Evolutionary conservation across 306 rosid species (phyloP), one percentile per base, ranked within the genome.

Genomic region (Cajanus cajan): DNA sequence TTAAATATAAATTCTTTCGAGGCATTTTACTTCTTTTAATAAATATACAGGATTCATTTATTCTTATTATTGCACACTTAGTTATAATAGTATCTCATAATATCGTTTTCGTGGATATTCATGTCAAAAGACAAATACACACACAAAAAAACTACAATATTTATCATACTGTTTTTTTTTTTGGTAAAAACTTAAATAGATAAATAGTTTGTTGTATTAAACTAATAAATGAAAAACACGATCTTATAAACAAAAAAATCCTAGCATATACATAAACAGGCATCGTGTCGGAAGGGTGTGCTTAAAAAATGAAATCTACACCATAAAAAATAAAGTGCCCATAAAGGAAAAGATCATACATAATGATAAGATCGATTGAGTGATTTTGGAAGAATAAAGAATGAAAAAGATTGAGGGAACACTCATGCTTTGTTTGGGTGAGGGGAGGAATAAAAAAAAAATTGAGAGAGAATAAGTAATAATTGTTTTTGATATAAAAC

Each of bases 231-330:
- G 16, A 12, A 51, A 59, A 51, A 14, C 0, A 54, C 1, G 8
- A 16, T 31, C 8, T 54, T 25, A 13, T 1, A 36, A 16, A 45
- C 31, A 22, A 40, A 6, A 54, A 73, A 40, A 65, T 73, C 70
- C 4, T 41, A 55, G n/a, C 70, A 21, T 68, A 55, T n/a, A n/a
- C n/a, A n/a, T 21, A 45, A 70, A 78, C 31, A 79, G 59, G 71
- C 10, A 70, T 34, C 9, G 8, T 68, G 62, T 70, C 63, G 37
- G 72, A 70, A 65, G 63, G 80, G 70, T 33, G 21, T 80, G 80
- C 62, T 80, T 65, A 43, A 65, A 65, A 65, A 39, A 55, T 2
- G 63, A 66, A 65, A 54, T 66, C 5, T 36, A 34, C 22, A 61
- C 78, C 72, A 24, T 25, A 74, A 41, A 57, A 47, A 47, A 80